These are phyloP conservation scores for Boletellus emodensis DNA, from an alignment of 768 basidiomycete species.

Conservation along the genomic window DNA sequence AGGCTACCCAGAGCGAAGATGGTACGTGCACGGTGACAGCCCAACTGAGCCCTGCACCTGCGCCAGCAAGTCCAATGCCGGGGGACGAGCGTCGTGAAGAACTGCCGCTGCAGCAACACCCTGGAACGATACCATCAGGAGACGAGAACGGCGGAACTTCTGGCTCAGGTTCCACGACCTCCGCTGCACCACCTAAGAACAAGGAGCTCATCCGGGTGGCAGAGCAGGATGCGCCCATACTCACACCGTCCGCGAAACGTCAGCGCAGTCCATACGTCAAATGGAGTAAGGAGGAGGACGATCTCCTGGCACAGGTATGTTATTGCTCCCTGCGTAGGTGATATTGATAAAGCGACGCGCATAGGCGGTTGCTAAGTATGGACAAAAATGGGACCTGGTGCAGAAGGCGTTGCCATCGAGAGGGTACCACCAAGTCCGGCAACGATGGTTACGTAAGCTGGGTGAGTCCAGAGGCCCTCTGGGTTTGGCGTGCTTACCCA, in stretches of 20 bases:
- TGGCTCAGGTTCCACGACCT: background rate
- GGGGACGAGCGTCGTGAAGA: slow-evolving; percentile 8
- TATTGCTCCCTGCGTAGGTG: background rate
- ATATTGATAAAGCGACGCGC: background rate
- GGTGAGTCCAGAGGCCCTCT: slow-evolving; percentile 26
- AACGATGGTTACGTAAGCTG: slow-evolving; percentile 40
- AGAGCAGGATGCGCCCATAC: slow-evolving; percentile 24
- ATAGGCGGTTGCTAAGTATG: slow-evolving; percentile 38
- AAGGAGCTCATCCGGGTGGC: slow-evolving; percentile 25
- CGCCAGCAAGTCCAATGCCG: background rate
- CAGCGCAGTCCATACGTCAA: slow-evolving; percentile 40
- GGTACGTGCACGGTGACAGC: background rate
- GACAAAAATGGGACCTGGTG: slow-evolving; percentile 39
- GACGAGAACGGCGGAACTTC: slow-evolving; percentile 1
- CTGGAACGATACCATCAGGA: slow-evolving; percentile 8
- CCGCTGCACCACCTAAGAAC: slow-evolving; percentile 8
- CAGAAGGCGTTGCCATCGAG: slow-evolving; percentile 39
- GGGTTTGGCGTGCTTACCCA: too few species aligned
- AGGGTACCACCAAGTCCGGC: slow-evolving; percentile 42
- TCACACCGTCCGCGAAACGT: slow-evolving; percentile 28
- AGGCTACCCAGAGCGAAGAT: background rate
- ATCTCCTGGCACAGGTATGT: slow-evolving; percentile 36
- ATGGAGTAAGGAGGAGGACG: slow-evolving; percentile 43
- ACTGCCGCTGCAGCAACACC: background rate
- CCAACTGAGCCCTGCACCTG: background rate